Percentiles rank a stretch among this genome's conserved stretches.
Evolutionary conservation across 202 grass and related monocot species (phyloP).

Genomic region (Cymbopogon flexuosus): DNA sequence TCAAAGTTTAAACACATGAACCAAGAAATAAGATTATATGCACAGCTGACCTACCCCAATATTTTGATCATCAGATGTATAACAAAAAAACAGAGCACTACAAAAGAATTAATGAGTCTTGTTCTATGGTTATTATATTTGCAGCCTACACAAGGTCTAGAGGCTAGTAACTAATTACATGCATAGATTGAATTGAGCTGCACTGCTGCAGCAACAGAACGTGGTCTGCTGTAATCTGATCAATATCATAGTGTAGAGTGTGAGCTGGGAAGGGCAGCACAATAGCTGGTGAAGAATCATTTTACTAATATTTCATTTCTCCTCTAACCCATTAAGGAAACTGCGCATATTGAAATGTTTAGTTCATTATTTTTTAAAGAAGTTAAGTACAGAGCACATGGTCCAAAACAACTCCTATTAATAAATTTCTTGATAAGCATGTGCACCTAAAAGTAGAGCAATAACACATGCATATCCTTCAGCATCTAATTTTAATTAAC

Average conservation of each 20-base stretch:
- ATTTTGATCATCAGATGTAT: neutral
- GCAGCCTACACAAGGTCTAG: neutral
- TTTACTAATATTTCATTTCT: neutral
- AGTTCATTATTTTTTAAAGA: neutral
- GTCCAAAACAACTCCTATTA: constrained; percentile 20
- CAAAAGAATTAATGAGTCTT: neutral
- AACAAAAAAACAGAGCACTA: neutral
- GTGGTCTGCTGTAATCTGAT: neutral
- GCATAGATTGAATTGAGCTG: neutral
- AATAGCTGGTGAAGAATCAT: neutral
- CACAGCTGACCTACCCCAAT: neutral
- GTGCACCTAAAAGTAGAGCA: constrained; percentile 30
- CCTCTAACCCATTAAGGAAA: neutral
- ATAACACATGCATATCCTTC: constrained; percentile 16
- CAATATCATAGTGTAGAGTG: neutral
- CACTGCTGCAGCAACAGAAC: neutral
- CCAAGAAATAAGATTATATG: neutral
- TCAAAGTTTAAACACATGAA: constrained; percentile 14
- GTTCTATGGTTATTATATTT: constrained; percentile 3
- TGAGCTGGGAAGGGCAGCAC: neutral
- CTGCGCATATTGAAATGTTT: neutral
- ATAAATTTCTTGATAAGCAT: neutral
- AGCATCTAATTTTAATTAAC: neutral
- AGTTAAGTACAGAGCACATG: neutral
- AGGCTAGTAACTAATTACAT: neutral